These are phyloP conservation scores for Penicillium polonicum DNA, from an alignment of 2,329 filamentous ascomycete genomes.

Conservation along the genomic window DNA sequence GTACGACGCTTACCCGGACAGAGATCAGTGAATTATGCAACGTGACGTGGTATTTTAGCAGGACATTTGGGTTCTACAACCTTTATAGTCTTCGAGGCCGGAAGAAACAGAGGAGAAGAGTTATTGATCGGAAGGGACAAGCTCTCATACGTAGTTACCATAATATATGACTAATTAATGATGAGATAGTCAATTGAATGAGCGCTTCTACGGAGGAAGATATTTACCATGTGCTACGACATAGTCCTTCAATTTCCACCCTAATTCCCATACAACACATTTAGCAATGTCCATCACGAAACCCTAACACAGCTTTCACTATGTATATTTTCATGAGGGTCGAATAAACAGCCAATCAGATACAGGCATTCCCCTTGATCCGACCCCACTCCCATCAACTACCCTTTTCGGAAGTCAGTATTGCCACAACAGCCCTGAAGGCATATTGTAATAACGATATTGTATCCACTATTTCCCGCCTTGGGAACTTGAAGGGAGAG, in stretches of 20 bases:
- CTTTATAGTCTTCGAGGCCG: fast-evolving
- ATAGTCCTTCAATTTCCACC: fast-evolving
- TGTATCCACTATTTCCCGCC: background rate
- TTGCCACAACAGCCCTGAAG: background rate
- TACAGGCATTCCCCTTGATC: no score
- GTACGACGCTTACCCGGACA: background rate
- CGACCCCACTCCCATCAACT: background rate
- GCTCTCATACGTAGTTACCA: background rate
- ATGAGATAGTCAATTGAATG: background rate
- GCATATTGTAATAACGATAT: background rate
- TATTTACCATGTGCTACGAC: background rate
- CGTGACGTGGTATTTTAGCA: no score
- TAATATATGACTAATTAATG: background rate
- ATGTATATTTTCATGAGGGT: no score
- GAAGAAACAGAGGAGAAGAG: background rate
- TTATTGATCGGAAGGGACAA: background rate
- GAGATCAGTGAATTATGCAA: background rate
- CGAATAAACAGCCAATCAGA: background rate
- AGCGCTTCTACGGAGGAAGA: background rate
- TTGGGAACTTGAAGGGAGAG: background rate
- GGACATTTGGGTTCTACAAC: background rate
- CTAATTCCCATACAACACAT: background rate
- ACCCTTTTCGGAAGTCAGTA: background rate
- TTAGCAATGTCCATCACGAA: background rate
- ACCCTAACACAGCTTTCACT: background rate